Evolutionary conservation across 768 basidiomycete genomes (phyloP), one percentile per base, ranked within the genome.

Genomic region (Trichaptum fuscoviolaceum): DNA sequence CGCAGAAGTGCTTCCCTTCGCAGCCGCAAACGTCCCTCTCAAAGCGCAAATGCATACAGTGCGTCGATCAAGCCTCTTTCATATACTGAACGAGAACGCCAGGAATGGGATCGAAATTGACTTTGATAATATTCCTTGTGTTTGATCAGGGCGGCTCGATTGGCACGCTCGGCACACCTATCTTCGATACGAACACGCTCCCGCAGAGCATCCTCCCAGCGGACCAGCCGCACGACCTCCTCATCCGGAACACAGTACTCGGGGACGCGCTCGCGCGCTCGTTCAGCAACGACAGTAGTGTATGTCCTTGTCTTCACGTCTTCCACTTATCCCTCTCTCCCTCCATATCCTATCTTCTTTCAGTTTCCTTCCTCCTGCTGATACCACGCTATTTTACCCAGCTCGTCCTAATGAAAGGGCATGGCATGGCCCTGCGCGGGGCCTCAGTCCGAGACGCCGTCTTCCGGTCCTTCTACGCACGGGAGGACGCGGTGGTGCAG

Each of bases 81-180:
- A 30, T 52, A 52, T 52, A 2, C 42, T 52, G 10, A 52, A 52
- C 42, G 4, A 30, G 8, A 30, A 30, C 30, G 30, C 8, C 30
- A 3, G n/a, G n/a, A n/a, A 30, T 30, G 30, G 30, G 30, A 30
- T 30, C 8, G 30, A 30, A 30, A 30, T 30, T 30, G 30, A 30
- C 8, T 30, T 30, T 30, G 30, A 30, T 30, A 2, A 8, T 8
- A 3, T 30, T 30, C 8, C 8, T 30, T 30, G 30, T 30, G 30
- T 30, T 30, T 30, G 30, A 24, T 61, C 23, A 61, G 60, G 63
- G 27, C 9, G 63, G 63, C 12, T 64, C 63, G 0, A 17, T 64
- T 34, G 63, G 63, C 63, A 35, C 63, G 24, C 12, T 64, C 24
- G 63, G 63, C 9, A 64, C 63, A 3, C 63, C 63, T 57, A 64